Percentiles rank a stretch among this genome's conserved stretches.
Conservation (phyloP, 139 green algal genomes). For the Closterium sp. region DNA sequence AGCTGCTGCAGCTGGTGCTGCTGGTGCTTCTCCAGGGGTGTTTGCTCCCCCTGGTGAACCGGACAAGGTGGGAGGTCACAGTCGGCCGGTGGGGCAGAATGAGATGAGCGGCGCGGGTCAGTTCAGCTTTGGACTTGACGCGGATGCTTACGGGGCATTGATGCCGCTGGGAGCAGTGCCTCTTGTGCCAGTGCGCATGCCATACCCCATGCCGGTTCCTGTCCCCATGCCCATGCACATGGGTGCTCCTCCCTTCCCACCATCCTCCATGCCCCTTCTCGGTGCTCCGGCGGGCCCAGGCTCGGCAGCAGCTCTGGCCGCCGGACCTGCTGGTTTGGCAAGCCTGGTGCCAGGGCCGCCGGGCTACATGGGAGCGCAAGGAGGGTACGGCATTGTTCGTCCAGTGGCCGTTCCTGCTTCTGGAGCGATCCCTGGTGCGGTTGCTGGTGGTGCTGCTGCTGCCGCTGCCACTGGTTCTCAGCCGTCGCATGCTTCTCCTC, state of each 20-base stretch:
- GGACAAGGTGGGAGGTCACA: no score
- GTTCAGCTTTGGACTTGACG: no score
- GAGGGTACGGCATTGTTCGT: no score
- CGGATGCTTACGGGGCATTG: neutral
- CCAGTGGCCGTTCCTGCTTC: neutral
- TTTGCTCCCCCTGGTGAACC: no score
- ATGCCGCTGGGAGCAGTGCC: neutral
- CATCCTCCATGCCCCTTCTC: neutral
- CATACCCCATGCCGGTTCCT: neutral
- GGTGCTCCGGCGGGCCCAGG: neutral
- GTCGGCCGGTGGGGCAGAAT: no score
- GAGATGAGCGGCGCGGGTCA: no score
- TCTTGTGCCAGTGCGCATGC: neutral
- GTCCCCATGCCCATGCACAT: neutral
- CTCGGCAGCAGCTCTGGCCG: neutral
- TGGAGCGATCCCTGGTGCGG: neutral
- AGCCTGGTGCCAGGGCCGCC: neutral
- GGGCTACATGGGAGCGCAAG: neutral
- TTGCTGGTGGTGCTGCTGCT: neutral
- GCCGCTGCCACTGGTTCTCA: neutral
- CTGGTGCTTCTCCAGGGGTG: no score
- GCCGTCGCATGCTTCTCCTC: neutral
- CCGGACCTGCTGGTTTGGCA: neutral
- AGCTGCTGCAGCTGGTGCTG: no score
- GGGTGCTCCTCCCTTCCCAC: neutral